Conservation (phyloP, 768 basidiomycete genomes). For the Tulasnella sp. region DNA sequence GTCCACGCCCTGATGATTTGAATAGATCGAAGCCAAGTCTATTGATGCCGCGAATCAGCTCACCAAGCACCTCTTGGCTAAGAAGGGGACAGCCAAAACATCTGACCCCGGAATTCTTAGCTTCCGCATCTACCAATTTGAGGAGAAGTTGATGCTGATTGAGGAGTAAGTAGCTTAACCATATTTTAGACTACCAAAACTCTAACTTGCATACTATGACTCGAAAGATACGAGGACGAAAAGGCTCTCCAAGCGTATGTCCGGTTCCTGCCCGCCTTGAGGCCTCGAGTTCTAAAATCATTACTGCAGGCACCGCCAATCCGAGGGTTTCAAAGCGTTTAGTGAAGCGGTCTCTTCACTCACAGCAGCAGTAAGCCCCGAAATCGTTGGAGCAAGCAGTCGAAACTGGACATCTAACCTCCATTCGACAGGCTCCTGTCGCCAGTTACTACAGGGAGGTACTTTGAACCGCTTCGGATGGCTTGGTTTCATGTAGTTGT, state of each 20-base stretch:
- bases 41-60: neutral
- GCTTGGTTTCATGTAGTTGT: too few relatives aligned
- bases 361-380: neutral
- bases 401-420: neutral
- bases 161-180: neutral
- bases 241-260: conserved; percentile 9
- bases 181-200: too few relatives aligned
- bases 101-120: neutral
- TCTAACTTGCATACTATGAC: neutral
- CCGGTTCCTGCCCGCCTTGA: too few relatives aligned
- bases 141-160: neutral
- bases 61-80: neutral
- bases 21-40: conserved; percentile 15
- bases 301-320: neutral
- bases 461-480: neutral
- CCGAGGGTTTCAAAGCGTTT: neutral
- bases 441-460: conserved; percentile 8
- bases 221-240: conserved; percentile 15
- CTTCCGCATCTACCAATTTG: conserved; percentile 17
- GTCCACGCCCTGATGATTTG: too few relatives aligned
- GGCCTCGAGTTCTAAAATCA: neutral
- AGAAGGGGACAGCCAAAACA: neutral
- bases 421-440: neutral
- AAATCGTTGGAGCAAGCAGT: neutral
- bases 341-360: neutral